Conservation (phyloP, 139 green algal species). For the Picochlorum sp. region DNA sequence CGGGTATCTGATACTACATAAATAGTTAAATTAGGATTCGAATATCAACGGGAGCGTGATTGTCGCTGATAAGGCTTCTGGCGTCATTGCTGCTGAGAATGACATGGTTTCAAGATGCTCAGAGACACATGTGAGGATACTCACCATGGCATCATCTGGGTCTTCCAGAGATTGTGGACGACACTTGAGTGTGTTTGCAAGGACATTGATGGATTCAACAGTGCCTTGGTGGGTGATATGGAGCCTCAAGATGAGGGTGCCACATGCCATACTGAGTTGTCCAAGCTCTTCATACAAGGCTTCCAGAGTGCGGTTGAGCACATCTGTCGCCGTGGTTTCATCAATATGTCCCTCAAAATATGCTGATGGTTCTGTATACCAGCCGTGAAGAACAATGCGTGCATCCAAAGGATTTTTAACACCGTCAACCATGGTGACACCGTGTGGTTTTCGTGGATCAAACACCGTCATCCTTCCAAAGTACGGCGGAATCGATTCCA, state of each 20-base stretch:
- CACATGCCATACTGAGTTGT: conserved; percentile 20
- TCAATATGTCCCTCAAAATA: conserved; percentile 51
- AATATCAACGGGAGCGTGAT: conserved; percentile 23
- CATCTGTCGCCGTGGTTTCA: conserved; percentile 30
- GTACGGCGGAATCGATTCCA: conserved; percentile 43
- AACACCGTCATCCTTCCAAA: conserved; percentile 55
- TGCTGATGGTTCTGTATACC: conserved; percentile 65
- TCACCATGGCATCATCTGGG: conserved; percentile 8
- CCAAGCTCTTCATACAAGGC: conserved; percentile 37
- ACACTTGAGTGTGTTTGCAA: conserved; percentile 47
- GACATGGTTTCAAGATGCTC: conserved; percentile 12
- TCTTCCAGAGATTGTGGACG: conserved; percentile 25
- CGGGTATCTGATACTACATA: too few relatives aligned
- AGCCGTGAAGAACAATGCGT: conserved; percentile 73
- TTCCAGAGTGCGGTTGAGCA: conserved; percentile 32
- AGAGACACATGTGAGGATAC: conserved; percentile 15
- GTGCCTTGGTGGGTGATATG: conserved; percentile 16
- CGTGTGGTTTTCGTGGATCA: conserved; percentile 65
- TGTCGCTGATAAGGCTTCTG: too few relatives aligned
- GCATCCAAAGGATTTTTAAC: conserved; percentile 49
- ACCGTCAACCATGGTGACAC: conserved; percentile 54
- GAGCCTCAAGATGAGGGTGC: conserved; percentile 30
- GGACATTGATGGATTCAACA: conserved; percentile 23
- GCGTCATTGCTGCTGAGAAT: background rate
- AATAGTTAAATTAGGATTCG: too few relatives aligned